phyloP scores from a whole-genome alignment of 768 basidiomycete genomes.

The Hirschioporus abietinus region DNA sequence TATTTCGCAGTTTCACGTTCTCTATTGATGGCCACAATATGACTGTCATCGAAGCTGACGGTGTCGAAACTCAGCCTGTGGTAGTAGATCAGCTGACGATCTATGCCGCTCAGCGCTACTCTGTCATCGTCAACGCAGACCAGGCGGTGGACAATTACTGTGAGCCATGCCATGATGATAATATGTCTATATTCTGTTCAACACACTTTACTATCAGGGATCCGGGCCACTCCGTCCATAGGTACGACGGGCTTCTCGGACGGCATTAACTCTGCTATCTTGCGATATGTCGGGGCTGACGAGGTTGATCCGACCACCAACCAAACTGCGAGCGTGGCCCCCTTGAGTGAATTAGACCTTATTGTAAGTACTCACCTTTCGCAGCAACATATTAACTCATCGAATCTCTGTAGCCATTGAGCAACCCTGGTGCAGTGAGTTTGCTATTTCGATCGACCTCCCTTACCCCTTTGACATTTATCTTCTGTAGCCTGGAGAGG shows the following conservation, averaged over 20 bases:
- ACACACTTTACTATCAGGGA: conserved; percentile 18
- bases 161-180: conserved; percentile 8
- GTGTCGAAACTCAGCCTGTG: conserved; percentile 11
- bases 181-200: neutral
- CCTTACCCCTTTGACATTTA: neutral
- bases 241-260: conserved; percentile 27
- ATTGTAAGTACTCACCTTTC: conserved; percentile 5
- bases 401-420: neutral
- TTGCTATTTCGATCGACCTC: neutral
- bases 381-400: neutral
- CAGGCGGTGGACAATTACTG: conserved; percentile 37
- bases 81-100: conserved; percentile 11
- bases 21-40: conserved; percentile 5
- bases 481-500: conserved; percentile 28
- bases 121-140: conserved; percentile 21
- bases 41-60: conserved; percentile 12
- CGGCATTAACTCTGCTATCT: conserved; percentile 20
- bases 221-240: conserved; percentile 28
- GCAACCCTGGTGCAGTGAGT: conserved; percentile 6
- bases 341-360: conserved; percentile 10
- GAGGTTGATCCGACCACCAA: conserved; percentile 12
- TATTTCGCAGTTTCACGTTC: conserved; percentile 19
- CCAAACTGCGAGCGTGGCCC: conserved; percentile 2
- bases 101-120: conserved; percentile 12
- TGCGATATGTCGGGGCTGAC: conserved; percentile 18